phyloP scores from a whole-genome alignment of 768 basidiomycete species.

The Strobilomyces confusus region DNA sequence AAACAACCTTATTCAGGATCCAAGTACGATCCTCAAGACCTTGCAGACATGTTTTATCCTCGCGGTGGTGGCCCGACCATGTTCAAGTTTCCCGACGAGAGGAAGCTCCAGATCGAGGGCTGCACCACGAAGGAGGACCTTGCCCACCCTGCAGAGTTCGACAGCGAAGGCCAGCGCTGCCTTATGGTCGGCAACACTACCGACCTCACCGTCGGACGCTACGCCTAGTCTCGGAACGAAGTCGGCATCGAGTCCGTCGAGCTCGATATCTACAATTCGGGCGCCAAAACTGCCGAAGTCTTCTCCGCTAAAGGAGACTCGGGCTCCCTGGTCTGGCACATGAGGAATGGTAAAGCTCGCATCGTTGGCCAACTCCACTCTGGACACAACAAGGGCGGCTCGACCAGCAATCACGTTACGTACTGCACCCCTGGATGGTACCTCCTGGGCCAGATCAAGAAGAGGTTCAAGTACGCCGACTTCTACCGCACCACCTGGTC shows the following conservation, averaged over 20 bases:
- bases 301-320: no score
- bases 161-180: background rate
- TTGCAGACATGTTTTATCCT: background rate
- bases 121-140: background rate
- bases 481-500: background rate
- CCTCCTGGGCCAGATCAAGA: background rate
- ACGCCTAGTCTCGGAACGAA: background rate
- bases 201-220: background rate
- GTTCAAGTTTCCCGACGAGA: background rate
- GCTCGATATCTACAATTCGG: no score
- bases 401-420: no score
- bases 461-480: background rate
- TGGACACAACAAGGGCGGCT: no score
- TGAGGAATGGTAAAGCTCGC: no score
- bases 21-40: background rate
- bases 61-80: background rate
- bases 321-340: no score
- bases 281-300: no score
- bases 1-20: background rate
- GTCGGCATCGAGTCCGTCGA: background rate
- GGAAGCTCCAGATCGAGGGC: background rate
- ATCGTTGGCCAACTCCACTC: no score
- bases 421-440: no score
- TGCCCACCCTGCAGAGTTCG: background rate
- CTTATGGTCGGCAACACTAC: background rate